Evolutionary conservation across 116 monocot genomes (phyloP).

Genomic region (Thalassia testudinum): DNA sequence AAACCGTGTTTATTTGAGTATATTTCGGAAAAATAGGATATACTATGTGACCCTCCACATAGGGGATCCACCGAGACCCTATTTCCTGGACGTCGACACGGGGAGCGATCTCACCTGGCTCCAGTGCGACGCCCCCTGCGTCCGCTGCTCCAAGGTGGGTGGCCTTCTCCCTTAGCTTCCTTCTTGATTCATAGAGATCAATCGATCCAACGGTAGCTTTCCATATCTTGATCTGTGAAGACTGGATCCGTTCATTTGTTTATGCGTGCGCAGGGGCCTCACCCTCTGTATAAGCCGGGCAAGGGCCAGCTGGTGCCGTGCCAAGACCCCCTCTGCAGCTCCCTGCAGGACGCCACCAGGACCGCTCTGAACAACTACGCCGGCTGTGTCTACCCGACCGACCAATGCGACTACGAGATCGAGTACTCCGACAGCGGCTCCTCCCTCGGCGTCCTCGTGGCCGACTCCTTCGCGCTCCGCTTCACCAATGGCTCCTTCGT

Average conservation of each 20-base stretch:
- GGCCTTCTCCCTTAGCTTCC: too few species aligned
- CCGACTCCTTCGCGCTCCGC: slow-evolving; percentile 37
- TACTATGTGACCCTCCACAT: slow-evolving; percentile 59
- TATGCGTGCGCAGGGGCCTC: too few species aligned
- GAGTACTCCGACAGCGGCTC: slow-evolving; percentile 55
- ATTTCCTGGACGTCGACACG: slow-evolving; percentile 91
- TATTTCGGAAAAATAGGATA: too few species aligned
- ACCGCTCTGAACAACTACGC: not conserved
- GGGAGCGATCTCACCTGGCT: slow-evolving; percentile 99
- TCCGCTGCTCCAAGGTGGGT: slow-evolving; percentile 65
- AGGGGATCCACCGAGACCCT: slow-evolving; percentile 81
- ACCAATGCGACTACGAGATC: slow-evolving; percentile 76
- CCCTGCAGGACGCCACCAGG: slow-evolving; percentile 17
- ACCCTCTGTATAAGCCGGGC: slow-evolving; percentile 54
- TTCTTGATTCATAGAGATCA: too few species aligned
- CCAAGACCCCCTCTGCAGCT: slow-evolving; percentile 39
- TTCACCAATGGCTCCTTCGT: slow-evolving; percentile 45
- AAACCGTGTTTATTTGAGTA: too few species aligned
- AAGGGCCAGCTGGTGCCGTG: slow-evolving; percentile 52
- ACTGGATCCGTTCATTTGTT: too few species aligned
- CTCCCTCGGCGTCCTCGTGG: slow-evolving; percentile 68
- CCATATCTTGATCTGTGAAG: too few species aligned
- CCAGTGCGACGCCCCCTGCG: slow-evolving; percentile 92
- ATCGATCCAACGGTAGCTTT: too few species aligned
- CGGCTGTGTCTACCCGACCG: slow-evolving; percentile 11